Percentiles rank a stretch among this genome's conserved stretches.
These are phyloP conservation scores for Fusarium aywerte DNA, from an alignment of 2,329 filamentous ascomycete genomes.

Conservation along the genomic window DNA sequence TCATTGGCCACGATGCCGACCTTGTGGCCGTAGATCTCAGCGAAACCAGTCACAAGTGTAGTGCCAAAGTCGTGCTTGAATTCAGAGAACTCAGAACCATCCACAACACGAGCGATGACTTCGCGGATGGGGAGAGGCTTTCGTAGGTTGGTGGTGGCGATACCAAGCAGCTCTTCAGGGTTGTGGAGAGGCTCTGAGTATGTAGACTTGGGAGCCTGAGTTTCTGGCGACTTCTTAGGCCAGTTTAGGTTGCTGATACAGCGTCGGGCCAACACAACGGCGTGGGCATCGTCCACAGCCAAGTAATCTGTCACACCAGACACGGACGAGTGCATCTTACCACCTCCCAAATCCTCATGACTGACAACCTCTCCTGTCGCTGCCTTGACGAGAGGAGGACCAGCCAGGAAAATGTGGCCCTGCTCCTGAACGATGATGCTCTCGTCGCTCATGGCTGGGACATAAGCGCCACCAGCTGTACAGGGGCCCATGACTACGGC, in stretches of 20 bases:
- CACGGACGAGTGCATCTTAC: constrained; percentile 87
- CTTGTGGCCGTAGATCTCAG: constrained; percentile 85
- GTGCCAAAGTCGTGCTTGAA: constrained; percentile 94
- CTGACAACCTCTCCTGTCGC: constrained; percentile 93
- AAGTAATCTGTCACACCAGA: constrained; percentile 96
- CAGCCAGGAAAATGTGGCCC: constrained; percentile 97
- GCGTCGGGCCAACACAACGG: constrained; percentile 83
- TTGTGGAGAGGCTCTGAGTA: constrained; percentile 84
- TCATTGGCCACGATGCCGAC: constrained; percentile 97
- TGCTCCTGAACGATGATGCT: constrained; percentile 95
- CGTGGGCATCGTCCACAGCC: constrained; percentile 93
- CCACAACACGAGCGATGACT: constrained; percentile 91
- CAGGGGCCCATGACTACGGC: constrained; percentile 97
- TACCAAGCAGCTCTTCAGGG: constrained; percentile 82
- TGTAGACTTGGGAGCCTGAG: constrained; percentile 51
- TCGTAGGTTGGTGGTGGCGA: constrained; percentile 89
- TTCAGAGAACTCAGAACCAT: constrained; percentile 88
- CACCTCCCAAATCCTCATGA: constrained; percentile 90
- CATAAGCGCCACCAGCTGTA: constrained; percentile 94
- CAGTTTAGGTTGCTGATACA: constrained; percentile 92
- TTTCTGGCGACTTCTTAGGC: constrained; percentile 63
- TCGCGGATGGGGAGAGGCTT: constrained; percentile 87
- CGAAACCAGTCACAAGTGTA: constrained; percentile 92
- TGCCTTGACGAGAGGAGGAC: constrained; percentile 93
- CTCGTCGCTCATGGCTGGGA: constrained; percentile 97